Conservation (phyloP, 768 basidiomycete genomes). For the Podaxis sp. region DNA sequence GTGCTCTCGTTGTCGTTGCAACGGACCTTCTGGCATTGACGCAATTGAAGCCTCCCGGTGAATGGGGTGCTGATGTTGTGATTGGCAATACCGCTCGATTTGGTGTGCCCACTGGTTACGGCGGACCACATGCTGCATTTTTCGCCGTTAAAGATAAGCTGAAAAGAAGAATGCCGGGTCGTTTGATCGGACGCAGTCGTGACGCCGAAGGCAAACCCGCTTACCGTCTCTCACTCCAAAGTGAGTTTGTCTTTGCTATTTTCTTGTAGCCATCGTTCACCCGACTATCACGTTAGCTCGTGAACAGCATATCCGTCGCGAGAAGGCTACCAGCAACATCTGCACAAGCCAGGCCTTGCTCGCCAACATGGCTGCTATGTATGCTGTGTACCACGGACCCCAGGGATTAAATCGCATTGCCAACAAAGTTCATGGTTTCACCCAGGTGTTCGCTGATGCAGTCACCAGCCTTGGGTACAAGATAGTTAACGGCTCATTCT, state of each 20-base stretch:
- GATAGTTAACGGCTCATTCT: conserved; percentile 70
- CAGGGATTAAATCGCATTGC: conserved; percentile 82
- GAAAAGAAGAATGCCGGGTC: conserved; percentile 98
- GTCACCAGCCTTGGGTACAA: conserved; percentile 74
- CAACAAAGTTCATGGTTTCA: conserved; percentile 83
- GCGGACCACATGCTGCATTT: conserved; percentile 96
- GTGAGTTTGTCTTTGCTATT: conserved; percentile 40
- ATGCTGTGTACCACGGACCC: conserved; percentile 95
- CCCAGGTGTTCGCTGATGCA: conserved; percentile 65
- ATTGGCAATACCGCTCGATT: conserved; percentile 95
- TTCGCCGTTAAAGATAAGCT: conserved; percentile 90
- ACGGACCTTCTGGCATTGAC: conserved; percentile 93
- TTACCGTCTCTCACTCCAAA: conserved; percentile 91
- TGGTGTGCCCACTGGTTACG: conserved; percentile 96
- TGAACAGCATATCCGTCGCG: conserved; percentile 95
- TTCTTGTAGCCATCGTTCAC: neutral
- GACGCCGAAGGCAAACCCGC: conserved; percentile 83
- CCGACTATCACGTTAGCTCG: conserved; percentile 52
- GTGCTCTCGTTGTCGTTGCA: conserved; percentile 82
- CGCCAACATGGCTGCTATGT: conserved; percentile 99
- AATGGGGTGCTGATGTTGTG: conserved; percentile 98
- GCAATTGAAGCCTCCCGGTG: conserved; percentile 91
- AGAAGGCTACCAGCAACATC: conserved; percentile 98
- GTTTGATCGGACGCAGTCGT: conserved; percentile 86
- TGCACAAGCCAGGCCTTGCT: conserved; percentile 97